Base-by-base conservation (phyloP, 2,329 filamentous ascomycete genomes). In the Parastagonospora nodorum region DNA sequence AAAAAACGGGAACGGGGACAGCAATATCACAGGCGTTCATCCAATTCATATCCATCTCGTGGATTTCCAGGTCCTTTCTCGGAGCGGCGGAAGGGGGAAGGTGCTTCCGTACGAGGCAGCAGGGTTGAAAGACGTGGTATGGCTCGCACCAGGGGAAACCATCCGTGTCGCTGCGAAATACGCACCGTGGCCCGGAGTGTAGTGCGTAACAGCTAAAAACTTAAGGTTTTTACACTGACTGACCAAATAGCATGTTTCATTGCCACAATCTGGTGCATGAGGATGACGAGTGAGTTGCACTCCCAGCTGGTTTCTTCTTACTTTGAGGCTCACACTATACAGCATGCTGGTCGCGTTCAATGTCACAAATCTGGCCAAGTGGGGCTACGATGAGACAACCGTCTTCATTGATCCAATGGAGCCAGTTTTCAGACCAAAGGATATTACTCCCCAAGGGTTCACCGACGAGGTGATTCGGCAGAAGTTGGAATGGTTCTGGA, bases 11-110 rank as follows among this genome's bases (percentile, higher is more conserved):
- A 75, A 74, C 11, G 81, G 78, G 12, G 19, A 24, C 19, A 5
- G 19, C 19, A 24, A 24, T 5, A 24, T 24, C 19, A 78, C 76
- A 24, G 81, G 80, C 66, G 76, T 77, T 2, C 82, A 85, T 57
- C 82, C 82, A 1, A 69, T 77, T 29, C 83, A 86, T 64, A 78
- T 85, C 41, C 84, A 86, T 60, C 74, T 85, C 1, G 78, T 86
- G 41, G 82, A 85, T 59, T 82, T 86, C 67, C 77, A 80, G 48
- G 73, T 86, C 31, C 58, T 84, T 16, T 74, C 71, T 7, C 79
- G 83, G 14, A 76, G 63, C 0, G 78, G 79, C 4, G 77, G 76
- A 8, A 68, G 74, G 4, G 55, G 59, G 14, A 63, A 60, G 10
- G 77, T 84, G 4, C 59, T 75, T 53, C 75, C 80, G 0, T 85